These are phyloP conservation scores for Vicia faba DNA, from an alignment of 306 rosid genomes.

Conservation along the genomic window DNA sequence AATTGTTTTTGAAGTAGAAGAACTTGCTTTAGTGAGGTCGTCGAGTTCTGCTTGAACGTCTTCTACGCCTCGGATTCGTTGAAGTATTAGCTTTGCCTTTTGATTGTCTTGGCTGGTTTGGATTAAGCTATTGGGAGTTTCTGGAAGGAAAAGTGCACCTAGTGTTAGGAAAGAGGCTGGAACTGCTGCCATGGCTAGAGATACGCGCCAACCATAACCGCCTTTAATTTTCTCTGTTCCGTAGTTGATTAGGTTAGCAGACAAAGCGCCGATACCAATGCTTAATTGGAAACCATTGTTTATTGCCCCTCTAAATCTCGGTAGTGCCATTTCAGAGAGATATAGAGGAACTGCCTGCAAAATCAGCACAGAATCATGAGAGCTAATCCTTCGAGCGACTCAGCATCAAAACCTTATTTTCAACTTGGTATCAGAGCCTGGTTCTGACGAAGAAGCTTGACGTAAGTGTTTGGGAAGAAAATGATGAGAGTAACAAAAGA, in stretches of 20 bases:
- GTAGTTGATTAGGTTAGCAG: constrained; percentile 70
- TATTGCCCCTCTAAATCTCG: constrained; percentile 69
- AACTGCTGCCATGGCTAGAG: constrained; percentile 72
- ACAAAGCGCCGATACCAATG: constrained; percentile 59
- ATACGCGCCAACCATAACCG: constrained; percentile 74
- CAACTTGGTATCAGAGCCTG: too few species aligned
- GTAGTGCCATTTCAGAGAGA: constrained; percentile 82
- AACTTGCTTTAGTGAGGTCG: constrained; percentile 46
- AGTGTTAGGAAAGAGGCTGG: constrained; percentile 66
- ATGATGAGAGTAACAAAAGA: background rate
- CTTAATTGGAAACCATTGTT: constrained; percentile 85
- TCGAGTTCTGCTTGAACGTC: constrained; percentile 53
- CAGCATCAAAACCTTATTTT: too few species aligned
- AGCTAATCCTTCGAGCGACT: too few species aligned
- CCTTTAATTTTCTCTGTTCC: constrained; percentile 67
- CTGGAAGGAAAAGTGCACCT: constrained; percentile 79
- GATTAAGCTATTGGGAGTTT: constrained; percentile 79
- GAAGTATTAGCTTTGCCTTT: constrained; percentile 58
- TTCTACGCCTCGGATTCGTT: constrained; percentile 48
- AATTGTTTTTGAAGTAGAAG: constrained; percentile 28
- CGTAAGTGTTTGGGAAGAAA: background rate
- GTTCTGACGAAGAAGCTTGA: too few species aligned
- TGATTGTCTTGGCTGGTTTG: constrained; percentile 51
- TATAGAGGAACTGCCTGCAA: constrained; percentile 74
- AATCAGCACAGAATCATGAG: background rate